phyloP scores from a whole-genome alignment of 2,329 filamentous ascomycete species.

The Dactylellina cionopaga region DNA sequence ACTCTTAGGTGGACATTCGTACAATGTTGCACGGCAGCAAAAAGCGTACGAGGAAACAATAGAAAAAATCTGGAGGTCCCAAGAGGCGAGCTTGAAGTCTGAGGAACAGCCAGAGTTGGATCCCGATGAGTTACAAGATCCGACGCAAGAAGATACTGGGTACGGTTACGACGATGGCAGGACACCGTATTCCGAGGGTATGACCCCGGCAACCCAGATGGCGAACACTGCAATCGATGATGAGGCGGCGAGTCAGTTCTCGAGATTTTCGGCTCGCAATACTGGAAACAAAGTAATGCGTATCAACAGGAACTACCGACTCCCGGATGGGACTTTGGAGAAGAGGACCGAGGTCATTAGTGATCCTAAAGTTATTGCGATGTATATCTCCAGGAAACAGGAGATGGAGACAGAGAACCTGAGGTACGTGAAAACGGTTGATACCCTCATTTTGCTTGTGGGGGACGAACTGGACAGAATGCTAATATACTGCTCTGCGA shows the following conservation, averaged over 20 bases:
- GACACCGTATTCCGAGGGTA: slow-evolving; percentile 74
- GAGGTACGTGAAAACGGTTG: slow-evolving; percentile 71
- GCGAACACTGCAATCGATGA: slow-evolving; percentile 63
- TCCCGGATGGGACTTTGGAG: slow-evolving; percentile 69
- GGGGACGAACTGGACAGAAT: no score
- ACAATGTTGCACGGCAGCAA: slow-evolving; percentile 96
- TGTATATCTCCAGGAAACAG: slow-evolving; percentile 82
- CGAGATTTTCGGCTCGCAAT: slow-evolving; percentile 74
- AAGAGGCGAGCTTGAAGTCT: slow-evolving; percentile 56
- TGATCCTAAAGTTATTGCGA: slow-evolving; percentile 85
- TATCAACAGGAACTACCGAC: slow-evolving; percentile 76
- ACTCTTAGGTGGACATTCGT: slow-evolving; percentile 80
- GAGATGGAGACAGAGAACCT: slow-evolving; percentile 76
- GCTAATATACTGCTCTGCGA: no score
- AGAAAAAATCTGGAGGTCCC: slow-evolving; percentile 81
- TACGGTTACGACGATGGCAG: slow-evolving; percentile 58
- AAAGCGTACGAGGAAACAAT: slow-evolving; percentile 92
- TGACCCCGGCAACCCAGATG: slow-evolving; percentile 66
- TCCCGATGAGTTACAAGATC: slow-evolving; percentile 55
- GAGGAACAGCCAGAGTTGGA: slow-evolving; percentile 57
- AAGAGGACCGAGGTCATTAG: slow-evolving; percentile 72
- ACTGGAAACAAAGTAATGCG: slow-evolving; percentile 75
- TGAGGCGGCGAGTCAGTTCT: slow-evolving; percentile 83
- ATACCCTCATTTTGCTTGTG: neutral
- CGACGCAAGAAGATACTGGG: slow-evolving; percentile 57